These are phyloP conservation scores for Aspergillus nanangensis DNA, from an alignment of 495 filamentous ascomycete genomes.

Conservation along the genomic window DNA sequence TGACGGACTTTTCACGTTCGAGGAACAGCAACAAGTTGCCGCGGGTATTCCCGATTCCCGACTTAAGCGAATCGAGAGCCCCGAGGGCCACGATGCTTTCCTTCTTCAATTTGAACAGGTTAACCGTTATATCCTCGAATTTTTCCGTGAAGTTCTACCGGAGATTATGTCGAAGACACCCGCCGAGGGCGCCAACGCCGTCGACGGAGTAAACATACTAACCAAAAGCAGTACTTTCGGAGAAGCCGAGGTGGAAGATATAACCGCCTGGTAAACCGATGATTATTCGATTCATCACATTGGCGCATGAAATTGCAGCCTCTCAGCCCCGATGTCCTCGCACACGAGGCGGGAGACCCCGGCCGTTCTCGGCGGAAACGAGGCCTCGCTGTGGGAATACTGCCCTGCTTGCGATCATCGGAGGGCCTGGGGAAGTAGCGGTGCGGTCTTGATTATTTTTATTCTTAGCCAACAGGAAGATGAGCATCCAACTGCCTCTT, in stretches of 20 bases:
- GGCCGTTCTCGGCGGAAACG: conserved; percentile 12
- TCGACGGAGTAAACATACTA: conserved; percentile 40
- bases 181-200: conserved; percentile 30
- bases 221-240: conserved; percentile 87
- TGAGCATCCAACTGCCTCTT: conserved; percentile 48
- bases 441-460: conserved; percentile 36
- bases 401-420: conserved; percentile 5
- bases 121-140: conserved; percentile 79
- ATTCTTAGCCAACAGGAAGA: conserved; percentile 42
- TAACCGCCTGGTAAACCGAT: conserved; percentile 81
- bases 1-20: conserved; percentile 94
- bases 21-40: conserved; percentile 89
- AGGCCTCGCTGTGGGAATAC: too few relatives aligned
- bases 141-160: conserved; percentile 75
- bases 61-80: conserved; percentile 81
- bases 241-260: conserved; percentile 94
- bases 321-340: too few relatives aligned
- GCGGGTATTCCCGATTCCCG: conserved; percentile 72
- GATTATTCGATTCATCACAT: background rate
- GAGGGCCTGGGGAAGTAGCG: conserved; percentile 32
- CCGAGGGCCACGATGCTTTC: conserved; percentile 96
- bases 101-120: conserved; percentile 96
- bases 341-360: conserved; percentile 3
- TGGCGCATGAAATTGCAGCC: conserved; percentile 33
- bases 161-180: conserved; percentile 73